A percentile compares a stretch with the other conserved stretches of the same genome.
These are phyloP conservation scores for Trichosporon sp. DNA, from an alignment of 1,284 basidiomycete genomes.

Conservation along the genomic window DNA sequence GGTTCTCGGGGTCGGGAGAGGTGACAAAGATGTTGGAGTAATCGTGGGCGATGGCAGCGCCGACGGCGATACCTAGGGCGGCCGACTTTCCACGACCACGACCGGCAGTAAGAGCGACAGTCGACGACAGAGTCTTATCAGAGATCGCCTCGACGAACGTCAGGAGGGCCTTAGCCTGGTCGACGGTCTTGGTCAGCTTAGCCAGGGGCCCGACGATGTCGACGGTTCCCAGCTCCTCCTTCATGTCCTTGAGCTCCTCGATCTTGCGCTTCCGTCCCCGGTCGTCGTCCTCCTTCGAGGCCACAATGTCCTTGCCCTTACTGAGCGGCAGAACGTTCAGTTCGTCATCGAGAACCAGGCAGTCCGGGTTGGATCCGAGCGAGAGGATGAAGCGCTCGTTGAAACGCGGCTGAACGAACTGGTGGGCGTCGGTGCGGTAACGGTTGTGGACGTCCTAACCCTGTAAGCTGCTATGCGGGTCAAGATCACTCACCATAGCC, in stretches of 20 bases:
- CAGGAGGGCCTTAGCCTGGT: constrained; percentile 84
- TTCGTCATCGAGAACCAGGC: constrained; percentile 93
- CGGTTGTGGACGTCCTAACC: constrained; percentile 84
- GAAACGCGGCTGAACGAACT: constrained; percentile 87
- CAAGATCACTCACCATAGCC: constrained; percentile 73
- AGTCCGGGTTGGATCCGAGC: constrained; percentile 82
- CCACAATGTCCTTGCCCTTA: constrained; percentile 84
- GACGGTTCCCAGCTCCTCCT: constrained; percentile 73
- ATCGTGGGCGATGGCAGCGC: constrained; percentile 86
- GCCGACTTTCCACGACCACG: constrained; percentile 97
- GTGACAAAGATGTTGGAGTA: constrained; percentile 99
- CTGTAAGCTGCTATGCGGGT: constrained; percentile 3
- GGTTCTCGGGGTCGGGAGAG: constrained; percentile 93
- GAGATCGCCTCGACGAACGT: constrained; percentile 90
- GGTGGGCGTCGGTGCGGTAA: constrained; percentile 86
- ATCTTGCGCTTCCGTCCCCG: constrained; percentile 43
- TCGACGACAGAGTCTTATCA: constrained; percentile 88
- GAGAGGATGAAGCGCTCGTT: constrained; percentile 98
- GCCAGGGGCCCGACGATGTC: constrained; percentile 86
- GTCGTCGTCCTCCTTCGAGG: constrained; percentile 45
- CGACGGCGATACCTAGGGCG: constrained; percentile 87
- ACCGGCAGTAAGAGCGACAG: constrained; percentile 88
- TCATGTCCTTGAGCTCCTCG: constrained; percentile 72
- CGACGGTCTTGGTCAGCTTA: constrained; percentile 86
- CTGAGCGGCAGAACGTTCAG: constrained; percentile 96